phyloP scores from a whole-genome alignment of 257 asterid species.

The Solanum tacnaense region DNA sequence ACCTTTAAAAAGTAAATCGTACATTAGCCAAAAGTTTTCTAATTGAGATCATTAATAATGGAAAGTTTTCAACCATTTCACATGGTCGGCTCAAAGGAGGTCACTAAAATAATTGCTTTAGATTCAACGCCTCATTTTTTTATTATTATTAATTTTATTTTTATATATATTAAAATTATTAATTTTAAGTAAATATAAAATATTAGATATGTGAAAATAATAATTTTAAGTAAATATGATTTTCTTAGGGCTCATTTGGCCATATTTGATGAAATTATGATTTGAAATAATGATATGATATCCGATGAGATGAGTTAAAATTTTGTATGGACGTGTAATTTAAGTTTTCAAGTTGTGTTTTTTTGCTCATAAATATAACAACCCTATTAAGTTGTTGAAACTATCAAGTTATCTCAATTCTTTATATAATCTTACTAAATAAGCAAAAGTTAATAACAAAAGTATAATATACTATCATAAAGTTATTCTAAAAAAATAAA shows the following conservation, averaged over 20 bases:
- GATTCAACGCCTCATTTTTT: background rate
- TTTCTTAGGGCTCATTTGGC: background rate
- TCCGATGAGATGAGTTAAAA: background rate
- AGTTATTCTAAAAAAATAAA: no score
- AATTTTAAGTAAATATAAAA: background rate
- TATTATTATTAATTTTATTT: no score
- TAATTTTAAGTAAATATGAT: no score
- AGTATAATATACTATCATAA: no score
- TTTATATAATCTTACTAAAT: background rate
- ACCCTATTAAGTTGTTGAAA: background rate
- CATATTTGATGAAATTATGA: background rate
- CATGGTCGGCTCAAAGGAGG: background rate
- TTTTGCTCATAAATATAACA: background rate
- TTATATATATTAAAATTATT: no score
- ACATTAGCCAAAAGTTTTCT: background rate
- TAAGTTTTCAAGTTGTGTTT: no score
- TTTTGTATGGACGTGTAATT: background rate
- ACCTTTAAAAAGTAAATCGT: background rate
- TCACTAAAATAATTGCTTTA: background rate
- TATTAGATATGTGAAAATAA: background rate
- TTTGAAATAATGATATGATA: background rate
- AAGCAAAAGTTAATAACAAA: no score
- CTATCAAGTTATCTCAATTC: background rate
- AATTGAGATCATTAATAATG: background rate
- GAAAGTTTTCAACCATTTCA: background rate